Evolutionary conservation across 2,329 filamentous ascomycete species (phyloP), one percentile per base, ranked within the genome.

Genomic region (Alternaria incomplexa): DNA sequence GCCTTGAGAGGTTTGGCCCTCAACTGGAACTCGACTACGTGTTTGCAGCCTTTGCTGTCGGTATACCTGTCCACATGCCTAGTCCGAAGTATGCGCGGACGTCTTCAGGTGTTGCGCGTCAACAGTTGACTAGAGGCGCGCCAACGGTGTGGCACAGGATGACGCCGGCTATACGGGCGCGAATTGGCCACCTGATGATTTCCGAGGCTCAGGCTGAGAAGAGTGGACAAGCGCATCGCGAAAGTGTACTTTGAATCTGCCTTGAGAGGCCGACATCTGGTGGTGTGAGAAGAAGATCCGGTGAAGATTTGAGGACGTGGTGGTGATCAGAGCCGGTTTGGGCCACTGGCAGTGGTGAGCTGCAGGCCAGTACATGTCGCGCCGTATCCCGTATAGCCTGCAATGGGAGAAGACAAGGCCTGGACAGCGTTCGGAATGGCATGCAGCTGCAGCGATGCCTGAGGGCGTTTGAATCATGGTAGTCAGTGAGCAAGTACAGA

Each of bases 121-220:
- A 53, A 52, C 47, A 28, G 57, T 30, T 23, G 17, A 50, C 55
- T 53, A 57, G 36, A 62, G 58, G 54, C 44, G 53, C 57, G 61
- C 61, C 65, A 66, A 63, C 47, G 47, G 50, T 57, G 61, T 66
- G 63, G 67, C 63, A 62, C 54, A 66, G 43, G 58, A 58, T 63
- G 59, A 62, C 48, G 56, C 65, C 64, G 63, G 67, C 26, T 68
- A 63, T 61, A 51, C 63, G 63, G 65, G 64, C 53, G 58, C 40
- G 48, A 59, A 28, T 58, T 68, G 67, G 58, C 62, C 65, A 70
- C 63, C 48, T 66, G 65, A 66, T 48, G 56, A 30, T 47, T 57
- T 36, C 36, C 61, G 58, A 65, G 64, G 62, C 65, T 66, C 63
- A 64, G 63, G 61, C 59, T 64, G 61, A 68, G 25, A 43, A 50